Percentiles rank a stretch among this genome's conserved stretches.
Evolutionary conservation across 495 filamentous ascomycete genomes (phyloP).

Genomic region (Aspergillus panamensis): DNA sequence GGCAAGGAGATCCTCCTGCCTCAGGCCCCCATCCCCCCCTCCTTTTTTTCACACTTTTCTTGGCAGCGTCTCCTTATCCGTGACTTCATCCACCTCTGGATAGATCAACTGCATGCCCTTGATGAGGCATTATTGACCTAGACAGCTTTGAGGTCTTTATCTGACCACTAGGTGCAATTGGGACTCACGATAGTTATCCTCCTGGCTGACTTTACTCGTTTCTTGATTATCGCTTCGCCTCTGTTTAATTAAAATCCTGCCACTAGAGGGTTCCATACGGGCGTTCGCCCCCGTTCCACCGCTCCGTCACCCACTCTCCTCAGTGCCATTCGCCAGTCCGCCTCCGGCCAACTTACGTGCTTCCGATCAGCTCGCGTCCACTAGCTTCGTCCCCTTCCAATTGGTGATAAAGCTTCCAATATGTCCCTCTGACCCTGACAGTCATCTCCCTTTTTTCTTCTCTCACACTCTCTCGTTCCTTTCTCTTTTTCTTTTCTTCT

Average conservation of each 20-base stretch:
- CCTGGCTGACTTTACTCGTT: background rate
- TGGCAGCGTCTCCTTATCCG: too few relatives aligned
- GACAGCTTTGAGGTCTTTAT: background rate
- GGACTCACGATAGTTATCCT: background rate
- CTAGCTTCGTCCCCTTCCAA: background rate
- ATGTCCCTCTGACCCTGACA: background rate
- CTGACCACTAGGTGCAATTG: background rate
- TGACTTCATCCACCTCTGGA: too few relatives aligned
- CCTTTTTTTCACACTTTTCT: too few relatives aligned
- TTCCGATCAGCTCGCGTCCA: background rate
- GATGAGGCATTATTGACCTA: too few relatives aligned
- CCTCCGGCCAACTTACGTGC: background rate
- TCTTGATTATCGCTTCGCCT: background rate
- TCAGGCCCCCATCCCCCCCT: too few relatives aligned
- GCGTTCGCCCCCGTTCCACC: background rate
- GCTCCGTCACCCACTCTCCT: background rate
- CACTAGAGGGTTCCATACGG: background rate
- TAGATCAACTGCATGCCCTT: too few relatives aligned
- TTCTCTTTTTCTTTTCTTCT: constrained; percentile 10
- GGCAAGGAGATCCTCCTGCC: too few relatives aligned
- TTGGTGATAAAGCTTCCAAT: constrained; percentile 3
- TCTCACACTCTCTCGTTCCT: background rate
- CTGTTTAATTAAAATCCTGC: background rate
- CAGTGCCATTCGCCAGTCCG: background rate
- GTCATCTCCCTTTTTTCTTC: background rate